Conservation (phyloP, 257 asterid species). For the Parsonsia alboflavescens region DNA sequence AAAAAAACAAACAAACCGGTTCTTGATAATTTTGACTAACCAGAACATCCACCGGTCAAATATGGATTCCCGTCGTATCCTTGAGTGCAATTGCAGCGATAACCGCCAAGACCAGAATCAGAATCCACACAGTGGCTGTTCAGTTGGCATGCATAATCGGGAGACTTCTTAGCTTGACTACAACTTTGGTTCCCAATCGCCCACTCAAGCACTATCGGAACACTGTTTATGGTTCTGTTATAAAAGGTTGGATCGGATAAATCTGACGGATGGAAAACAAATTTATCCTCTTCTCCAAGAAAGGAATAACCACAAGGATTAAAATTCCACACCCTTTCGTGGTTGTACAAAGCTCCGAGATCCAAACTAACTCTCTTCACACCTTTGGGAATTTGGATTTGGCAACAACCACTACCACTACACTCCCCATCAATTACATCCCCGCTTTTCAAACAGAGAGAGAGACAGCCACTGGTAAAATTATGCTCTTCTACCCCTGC, state of each 20-base stretch:
- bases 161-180: constrained; percentile 20
- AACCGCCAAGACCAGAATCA: constrained; percentile 39
- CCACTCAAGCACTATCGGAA: constrained; percentile 60
- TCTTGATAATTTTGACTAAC: background rate
- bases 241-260: constrained; percentile 24
- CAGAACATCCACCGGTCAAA: constrained; percentile 28
- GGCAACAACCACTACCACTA: constrained; percentile 58
- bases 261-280: constrained; percentile 25
- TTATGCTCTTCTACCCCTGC: constrained; percentile 18
- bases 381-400: constrained; percentile 45
- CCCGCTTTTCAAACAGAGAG: constrained; percentile 24
- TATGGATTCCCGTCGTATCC: constrained; percentile 68
- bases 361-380: constrained; percentile 16
- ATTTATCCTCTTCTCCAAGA: constrained; percentile 42
- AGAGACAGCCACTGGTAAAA: constrained; percentile 35
- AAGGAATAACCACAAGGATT: constrained; percentile 44
- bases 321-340: constrained; percentile 23
- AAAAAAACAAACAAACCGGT: too few relatives aligned
- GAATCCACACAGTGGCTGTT: constrained; percentile 48
- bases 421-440: constrained; percentile 41
- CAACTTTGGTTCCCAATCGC: constrained; percentile 48
- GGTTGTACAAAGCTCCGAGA: background rate
- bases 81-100: constrained; percentile 38
- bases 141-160: constrained; percentile 26
- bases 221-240: constrained; percentile 24